Conservation (phyloP, 2,329 filamentous ascomycete genomes). For the Alternaria arborescens region DNA sequence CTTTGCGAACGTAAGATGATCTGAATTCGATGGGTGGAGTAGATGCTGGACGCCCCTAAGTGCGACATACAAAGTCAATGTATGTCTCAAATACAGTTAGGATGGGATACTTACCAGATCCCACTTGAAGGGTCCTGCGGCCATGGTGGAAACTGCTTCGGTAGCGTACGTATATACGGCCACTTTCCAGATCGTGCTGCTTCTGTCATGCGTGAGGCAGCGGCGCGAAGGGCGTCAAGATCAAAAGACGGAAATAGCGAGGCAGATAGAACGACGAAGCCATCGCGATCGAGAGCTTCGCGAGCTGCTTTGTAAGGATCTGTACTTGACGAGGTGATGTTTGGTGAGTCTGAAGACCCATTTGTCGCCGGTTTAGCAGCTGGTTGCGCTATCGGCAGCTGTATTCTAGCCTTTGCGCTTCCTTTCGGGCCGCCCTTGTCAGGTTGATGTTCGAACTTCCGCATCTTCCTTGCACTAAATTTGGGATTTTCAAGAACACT, state of each 20-base stretch:
- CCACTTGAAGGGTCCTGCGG: conserved; percentile 66
- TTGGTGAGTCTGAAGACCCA: conserved; percentile 8
- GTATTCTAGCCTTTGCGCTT: conserved; percentile 20
- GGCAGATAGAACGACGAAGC: conserved; percentile 77
- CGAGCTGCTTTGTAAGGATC: conserved; percentile 50
- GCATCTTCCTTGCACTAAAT: neutral
- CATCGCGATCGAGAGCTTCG: conserved; percentile 70
- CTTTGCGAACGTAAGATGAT: conserved; percentile 67
- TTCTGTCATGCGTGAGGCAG: conserved; percentile 65
- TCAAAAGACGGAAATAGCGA: conserved; percentile 63
- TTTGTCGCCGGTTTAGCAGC: conserved; percentile 8
- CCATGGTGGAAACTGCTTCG: conserved; percentile 94
- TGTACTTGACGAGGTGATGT: conserved; percentile 17
- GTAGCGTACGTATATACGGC: conserved; percentile 83
- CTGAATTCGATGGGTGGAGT: conserved; percentile 75
- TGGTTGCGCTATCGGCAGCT: conserved; percentile 20
- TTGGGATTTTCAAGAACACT: neutral
- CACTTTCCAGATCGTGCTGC: conserved; percentile 75
- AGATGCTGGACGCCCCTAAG: conserved; percentile 80
- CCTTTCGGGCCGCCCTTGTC: conserved; percentile 20
- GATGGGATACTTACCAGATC: conserved; percentile 65
- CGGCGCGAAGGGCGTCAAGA: conserved; percentile 67
- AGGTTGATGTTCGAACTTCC: conserved; percentile 15
- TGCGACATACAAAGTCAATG: neutral
- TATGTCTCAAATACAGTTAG: neutral